A percentile compares a stretch with the other conserved stretches of the same genome.
Conservation (phyloP, 352 stramenopile genomes). For the Phytophthora agathidicida region DNA sequence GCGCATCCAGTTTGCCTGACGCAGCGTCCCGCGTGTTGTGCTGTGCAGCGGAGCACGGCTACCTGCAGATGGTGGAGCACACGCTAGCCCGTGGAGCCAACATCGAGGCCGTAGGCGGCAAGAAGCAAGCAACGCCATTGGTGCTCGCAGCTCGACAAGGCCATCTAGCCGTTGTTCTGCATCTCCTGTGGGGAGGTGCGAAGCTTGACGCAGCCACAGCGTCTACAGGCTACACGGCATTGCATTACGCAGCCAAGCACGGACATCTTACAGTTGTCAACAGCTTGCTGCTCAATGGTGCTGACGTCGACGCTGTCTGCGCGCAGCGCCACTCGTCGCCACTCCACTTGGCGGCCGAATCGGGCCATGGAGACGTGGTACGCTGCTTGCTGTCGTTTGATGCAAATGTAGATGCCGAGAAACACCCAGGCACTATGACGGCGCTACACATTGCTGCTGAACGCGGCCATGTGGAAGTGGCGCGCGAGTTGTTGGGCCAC, state of each 20-base stretch:
- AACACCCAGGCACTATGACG: constrained; percentile 49
- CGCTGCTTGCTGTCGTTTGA: constrained; percentile 58
- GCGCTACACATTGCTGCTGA: constrained; percentile 64
- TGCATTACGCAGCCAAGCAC: constrained; percentile 60
- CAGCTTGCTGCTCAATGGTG: constrained; percentile 57
- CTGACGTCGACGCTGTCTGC: constrained; percentile 53
- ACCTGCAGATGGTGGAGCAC: constrained; percentile 61
- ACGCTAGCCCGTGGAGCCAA: constrained; percentile 45
- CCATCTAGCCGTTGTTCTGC: constrained; percentile 52
- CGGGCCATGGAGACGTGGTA: constrained; percentile 55
- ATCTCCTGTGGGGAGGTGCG: constrained; percentile 53
- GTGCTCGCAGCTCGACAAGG: constrained; percentile 57
- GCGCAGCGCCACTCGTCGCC: constrained; percentile 38
- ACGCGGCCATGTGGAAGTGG: constrained; percentile 46
- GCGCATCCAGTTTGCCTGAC: constrained; percentile 38
- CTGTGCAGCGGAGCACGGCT: constrained; percentile 49
- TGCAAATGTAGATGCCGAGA: constrained; percentile 51
- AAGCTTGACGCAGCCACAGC: constrained; percentile 45
- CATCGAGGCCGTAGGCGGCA: constrained; percentile 40
- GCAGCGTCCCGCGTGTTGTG: constrained; percentile 51
- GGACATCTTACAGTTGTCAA: constrained; percentile 63
- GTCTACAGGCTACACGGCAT: constrained; percentile 50
- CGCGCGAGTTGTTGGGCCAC: constrained; percentile 44
- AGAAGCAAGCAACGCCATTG: constrained; percentile 46
- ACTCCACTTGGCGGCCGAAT: constrained; percentile 57